These are phyloP conservation scores for Coemansia sp. DNA, from an alignment of 192 early-diverging fungal genomes.

Conservation along the genomic window DNA sequence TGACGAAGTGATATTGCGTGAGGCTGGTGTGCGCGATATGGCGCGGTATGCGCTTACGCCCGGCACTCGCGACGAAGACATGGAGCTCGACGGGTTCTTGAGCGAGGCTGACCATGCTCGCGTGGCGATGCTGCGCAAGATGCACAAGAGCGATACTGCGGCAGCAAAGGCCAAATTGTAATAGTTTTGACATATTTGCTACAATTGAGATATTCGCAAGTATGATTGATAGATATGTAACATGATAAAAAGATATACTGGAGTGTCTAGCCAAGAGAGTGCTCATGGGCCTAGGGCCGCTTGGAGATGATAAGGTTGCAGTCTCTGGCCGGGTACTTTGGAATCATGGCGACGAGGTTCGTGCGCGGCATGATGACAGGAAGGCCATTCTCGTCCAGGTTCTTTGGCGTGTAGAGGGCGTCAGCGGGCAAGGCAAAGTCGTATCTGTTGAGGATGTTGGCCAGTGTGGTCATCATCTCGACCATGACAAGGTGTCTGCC, in stretches of 20 bases:
- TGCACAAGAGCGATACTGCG: background rate
- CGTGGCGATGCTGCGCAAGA: slow-evolving; percentile 7
- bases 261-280: too few species aligned
- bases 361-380: slow-evolving; percentile 43
- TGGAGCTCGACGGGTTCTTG: slow-evolving; percentile 69
- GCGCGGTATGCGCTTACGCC: slow-evolving; percentile 67
- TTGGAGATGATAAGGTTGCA: slow-evolving; percentile 36
- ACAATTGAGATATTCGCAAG: background rate
- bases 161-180: slow-evolving; percentile 2
- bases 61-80: slow-evolving; percentile 58
- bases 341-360: slow-evolving; percentile 37
- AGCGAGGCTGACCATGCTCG: slow-evolving; percentile 27
- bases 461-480: slow-evolving; percentile 40
- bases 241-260: background rate
- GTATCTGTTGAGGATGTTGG: slow-evolving; percentile 49
- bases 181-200: background rate
- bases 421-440: slow-evolving; percentile 33
- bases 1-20: slow-evolving; percentile 78
- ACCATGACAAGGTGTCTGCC: slow-evolving; percentile 44
- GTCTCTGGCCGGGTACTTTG: slow-evolving; percentile 36
- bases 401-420: slow-evolving; percentile 25
- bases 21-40: slow-evolving; percentile 72
- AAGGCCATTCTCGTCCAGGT: slow-evolving; percentile 15
- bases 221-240: background rate
- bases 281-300: background rate